phyloP scores from a whole-genome alignment of 2,329 filamentous ascomycete genomes.

The Penicillium fuscoglaucum region DNA sequence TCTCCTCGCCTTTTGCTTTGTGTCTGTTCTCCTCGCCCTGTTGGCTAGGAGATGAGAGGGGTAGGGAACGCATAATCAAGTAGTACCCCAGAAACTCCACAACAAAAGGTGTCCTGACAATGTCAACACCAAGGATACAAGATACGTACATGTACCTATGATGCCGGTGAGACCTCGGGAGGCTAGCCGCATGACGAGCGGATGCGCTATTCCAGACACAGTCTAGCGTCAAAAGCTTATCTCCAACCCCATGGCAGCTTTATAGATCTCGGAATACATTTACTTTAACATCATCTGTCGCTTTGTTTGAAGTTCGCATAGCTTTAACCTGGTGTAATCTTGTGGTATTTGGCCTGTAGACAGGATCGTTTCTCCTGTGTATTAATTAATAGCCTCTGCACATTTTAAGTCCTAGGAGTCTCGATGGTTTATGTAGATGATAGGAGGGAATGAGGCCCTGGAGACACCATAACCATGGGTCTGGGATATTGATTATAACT shows the following conservation, averaged over 20 bases:
- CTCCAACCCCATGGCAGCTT: background rate
- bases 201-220: background rate
- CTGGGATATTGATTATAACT: background rate
- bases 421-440: background rate
- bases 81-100: background rate
- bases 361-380: no score
- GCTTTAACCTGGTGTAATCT: background rate
- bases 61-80: background rate
- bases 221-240: constrained; percentile 1
- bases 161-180: background rate
- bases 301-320: background rate
- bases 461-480: background rate
- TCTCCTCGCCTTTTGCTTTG: background rate
- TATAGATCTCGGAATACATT: background rate
- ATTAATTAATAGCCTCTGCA: background rate
- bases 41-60: no score
- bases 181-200: background rate
- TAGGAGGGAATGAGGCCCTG: background rate
- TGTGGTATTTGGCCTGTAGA: background rate
- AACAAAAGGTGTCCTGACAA: background rate
- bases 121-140: background rate
- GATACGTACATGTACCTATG: background rate
- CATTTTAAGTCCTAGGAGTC: background rate
- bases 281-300: background rate
- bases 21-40: background rate